Conservation (phyloP, 192 early-diverging fungal genomes). For the Jimgerdemannia lactiflua region DNA sequence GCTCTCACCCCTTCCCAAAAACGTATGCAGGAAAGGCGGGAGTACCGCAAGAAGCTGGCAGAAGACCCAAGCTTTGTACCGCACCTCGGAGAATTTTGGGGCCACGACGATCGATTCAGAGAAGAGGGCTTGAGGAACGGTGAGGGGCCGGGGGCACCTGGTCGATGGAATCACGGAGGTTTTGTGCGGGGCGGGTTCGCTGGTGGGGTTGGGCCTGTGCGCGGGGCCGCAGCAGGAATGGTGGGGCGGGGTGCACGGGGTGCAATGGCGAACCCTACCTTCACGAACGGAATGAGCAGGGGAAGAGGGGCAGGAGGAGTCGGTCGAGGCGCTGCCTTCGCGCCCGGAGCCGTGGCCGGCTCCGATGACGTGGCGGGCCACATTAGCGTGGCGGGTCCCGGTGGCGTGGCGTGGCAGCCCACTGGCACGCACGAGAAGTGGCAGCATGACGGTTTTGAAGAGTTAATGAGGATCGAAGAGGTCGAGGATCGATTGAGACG, state of each 20-base stretch:
- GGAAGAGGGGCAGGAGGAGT: constrained; percentile 17
- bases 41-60: constrained; percentile 50
- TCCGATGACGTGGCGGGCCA: constrained; percentile 9
- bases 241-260: constrained; percentile 16
- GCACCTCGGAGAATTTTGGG: constrained; percentile 55
- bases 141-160: constrained; percentile 4
- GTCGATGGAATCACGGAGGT: constrained; percentile 7
- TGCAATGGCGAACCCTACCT: constrained; percentile 18
- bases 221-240: background rate
- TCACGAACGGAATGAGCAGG: constrained; percentile 17
- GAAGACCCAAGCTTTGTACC: constrained; percentile 57
- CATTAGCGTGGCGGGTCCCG: constrained; percentile 21
- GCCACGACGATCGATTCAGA: constrained; percentile 55
- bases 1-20: constrained; percentile 13
- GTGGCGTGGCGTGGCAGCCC: background rate
- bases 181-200: constrained; percentile 5
- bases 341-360: constrained; percentile 1
- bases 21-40: constrained; percentile 37
- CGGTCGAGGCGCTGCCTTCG: background rate
- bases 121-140: constrained; percentile 44
- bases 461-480: constrained; percentile 45
- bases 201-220: background rate
- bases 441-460: constrained; percentile 52
- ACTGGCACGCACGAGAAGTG: constrained; percentile 21
- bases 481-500: constrained; percentile 4